phyloP scores from a whole-genome alignment of 176 grass and related monocot species.

The Carex myosuroides region DNA sequence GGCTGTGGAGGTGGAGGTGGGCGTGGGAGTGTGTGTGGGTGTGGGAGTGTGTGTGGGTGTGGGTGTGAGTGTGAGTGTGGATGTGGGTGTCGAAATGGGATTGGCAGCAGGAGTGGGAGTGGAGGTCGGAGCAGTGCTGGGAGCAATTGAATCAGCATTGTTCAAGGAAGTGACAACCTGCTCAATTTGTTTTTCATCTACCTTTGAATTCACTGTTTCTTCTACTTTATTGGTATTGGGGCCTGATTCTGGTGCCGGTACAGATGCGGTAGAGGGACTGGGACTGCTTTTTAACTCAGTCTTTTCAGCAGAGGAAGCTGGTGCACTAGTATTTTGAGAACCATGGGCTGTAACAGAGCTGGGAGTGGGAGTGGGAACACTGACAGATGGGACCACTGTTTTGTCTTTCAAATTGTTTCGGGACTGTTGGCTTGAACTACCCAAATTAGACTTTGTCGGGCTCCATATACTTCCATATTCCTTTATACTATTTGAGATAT shows the following conservation, averaged over 20 bases:
- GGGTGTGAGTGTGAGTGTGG: background rate
- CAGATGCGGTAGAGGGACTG: conserved; percentile 12
- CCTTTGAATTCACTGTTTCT: conserved; percentile 4
- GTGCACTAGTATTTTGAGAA: background rate
- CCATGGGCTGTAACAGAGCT: background rate
- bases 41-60: background rate
- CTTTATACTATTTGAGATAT: conserved; percentile 21
- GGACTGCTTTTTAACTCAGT: conserved; percentile 15
- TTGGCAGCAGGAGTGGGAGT: background rate
- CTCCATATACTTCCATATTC: conserved; percentile 52
- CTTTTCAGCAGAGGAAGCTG: background rate
- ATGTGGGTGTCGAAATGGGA: background rate
- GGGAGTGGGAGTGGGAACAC: conserved; percentile 19
- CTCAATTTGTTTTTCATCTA: conserved; percentile 1
- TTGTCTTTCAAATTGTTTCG: conserved; percentile 35
- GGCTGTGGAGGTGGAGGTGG: background rate
- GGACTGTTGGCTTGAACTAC: conserved; percentile 33
- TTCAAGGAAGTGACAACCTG: background rate
- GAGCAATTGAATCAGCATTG: background rate
- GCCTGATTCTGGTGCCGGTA: background rate
- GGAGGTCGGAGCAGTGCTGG: background rate
- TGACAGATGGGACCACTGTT: conserved; percentile 21
- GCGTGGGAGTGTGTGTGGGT: background rate
- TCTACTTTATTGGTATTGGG: background rate
- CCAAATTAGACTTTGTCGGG: conserved; percentile 31